Conservation (phyloP, 257 asterid species). For the Rauvolfia tetraphylla region DNA sequence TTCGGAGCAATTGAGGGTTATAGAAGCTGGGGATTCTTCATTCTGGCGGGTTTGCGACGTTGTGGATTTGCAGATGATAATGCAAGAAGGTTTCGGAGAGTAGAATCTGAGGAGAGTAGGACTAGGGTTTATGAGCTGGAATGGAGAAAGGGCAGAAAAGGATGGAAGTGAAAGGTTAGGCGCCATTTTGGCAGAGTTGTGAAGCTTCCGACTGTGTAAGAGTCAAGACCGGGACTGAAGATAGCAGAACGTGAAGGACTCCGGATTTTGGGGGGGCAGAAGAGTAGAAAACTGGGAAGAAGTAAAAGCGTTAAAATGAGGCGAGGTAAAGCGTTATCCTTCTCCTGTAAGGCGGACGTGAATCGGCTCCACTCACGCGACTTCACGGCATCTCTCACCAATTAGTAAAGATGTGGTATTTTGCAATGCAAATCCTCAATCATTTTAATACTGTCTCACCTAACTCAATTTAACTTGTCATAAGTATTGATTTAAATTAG, state of each 20-base stretch:
- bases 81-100: slow-evolving; percentile 24
- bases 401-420: too few relatives aligned
- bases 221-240: neutral
- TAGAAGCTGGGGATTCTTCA: slow-evolving; percentile 15
- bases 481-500: too few relatives aligned
- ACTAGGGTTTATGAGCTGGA: slow-evolving; percentile 29
- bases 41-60: slow-evolving; percentile 22
- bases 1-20: neutral
- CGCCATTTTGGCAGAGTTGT: slow-evolving; percentile 38
- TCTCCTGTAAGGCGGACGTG: too few relatives aligned
- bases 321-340: too few relatives aligned
- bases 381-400: too few relatives aligned
- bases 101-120: slow-evolving; percentile 22
- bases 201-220: neutral
- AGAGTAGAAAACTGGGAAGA: too few relatives aligned
- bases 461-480: too few relatives aligned
- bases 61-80: slow-evolving; percentile 42
- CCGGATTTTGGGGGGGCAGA: neutral
- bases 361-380: too few relatives aligned
- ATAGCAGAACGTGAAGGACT: neutral
- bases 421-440: too few relatives aligned
- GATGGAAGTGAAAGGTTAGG: slow-evolving; percentile 49
- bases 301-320: too few relatives aligned
- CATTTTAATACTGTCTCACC: too few relatives aligned
- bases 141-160: slow-evolving; percentile 33